phyloP scores from a whole-genome alignment of 257 asterid species.

The Thymus mandschuricus region DNA sequence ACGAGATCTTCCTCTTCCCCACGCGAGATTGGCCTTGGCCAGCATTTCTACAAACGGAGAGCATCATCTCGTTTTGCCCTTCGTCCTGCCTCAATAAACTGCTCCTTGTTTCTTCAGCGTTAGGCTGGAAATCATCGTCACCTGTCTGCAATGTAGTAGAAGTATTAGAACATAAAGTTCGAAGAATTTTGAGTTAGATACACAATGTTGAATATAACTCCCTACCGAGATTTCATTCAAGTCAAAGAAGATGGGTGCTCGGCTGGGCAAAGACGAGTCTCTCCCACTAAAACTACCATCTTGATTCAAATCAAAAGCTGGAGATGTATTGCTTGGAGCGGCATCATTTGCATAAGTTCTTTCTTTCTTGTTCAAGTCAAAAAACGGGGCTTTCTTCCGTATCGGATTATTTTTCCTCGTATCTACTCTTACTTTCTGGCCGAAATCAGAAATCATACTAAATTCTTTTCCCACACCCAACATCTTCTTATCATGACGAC shows the following conservation, averaged over 20 bases:
- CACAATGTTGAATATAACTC: neutral
- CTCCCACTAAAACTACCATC: constrained; percentile 43
- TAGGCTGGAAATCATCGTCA: constrained; percentile 62
- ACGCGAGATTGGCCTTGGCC: constrained; percentile 70
- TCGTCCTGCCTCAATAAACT: constrained; percentile 60
- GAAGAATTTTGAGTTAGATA: neutral
- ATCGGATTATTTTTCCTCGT: constrained; percentile 31
- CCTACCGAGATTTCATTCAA: constrained; percentile 79
- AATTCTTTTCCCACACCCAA: constrained; percentile 38
- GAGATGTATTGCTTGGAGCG: constrained; percentile 25
- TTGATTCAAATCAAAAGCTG: constrained; percentile 59
- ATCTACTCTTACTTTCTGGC: constrained; percentile 39
- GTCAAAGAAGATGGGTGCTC: constrained; percentile 79
- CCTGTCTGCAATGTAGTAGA: constrained; percentile 48
- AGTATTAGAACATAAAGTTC: neutral
- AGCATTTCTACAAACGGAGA: constrained; percentile 61
- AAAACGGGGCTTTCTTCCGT: constrained; percentile 25
- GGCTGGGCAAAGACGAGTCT: constrained; percentile 45
- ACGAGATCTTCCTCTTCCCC: constrained; percentile 78
- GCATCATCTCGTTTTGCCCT: constrained; percentile 58
- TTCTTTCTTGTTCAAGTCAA: constrained; percentile 51
- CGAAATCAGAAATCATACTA: constrained; percentile 32
- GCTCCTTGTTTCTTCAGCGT: constrained; percentile 49
- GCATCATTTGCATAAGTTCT: constrained; percentile 40
- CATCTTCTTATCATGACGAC: constrained; percentile 36